These are phyloP conservation scores for Candida smagusa DNA, from an alignment of 1,139 yeast species.

Conservation along the genomic window DNA sequence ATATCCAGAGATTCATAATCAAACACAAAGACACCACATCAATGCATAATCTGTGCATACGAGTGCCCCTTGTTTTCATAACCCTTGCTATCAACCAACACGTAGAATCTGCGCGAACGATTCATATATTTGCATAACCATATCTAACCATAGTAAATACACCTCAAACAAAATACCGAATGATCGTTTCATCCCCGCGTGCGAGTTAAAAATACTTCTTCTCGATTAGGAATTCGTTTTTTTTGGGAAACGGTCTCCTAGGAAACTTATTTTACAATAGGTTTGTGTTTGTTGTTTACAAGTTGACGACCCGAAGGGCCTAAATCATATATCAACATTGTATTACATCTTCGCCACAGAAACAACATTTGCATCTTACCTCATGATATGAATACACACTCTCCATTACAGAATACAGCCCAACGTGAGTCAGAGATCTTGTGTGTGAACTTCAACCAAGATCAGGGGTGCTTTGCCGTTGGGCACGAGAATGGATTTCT, in stretches of 20 bases:
- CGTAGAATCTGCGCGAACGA: too few species aligned
- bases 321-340: not conserved
- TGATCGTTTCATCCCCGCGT: not conserved
- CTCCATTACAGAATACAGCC: constrained; percentile 19
- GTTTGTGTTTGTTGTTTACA: constrained; percentile 1
- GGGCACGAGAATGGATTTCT: constrained; percentile 80
- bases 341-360: not conserved
- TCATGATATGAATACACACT: constrained; percentile 37
- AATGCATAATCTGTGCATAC: too few species aligned
- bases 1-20: not conserved
- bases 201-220: not conserved
- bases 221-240: not conserved
- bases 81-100: too few species aligned
- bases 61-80: too few species aligned
- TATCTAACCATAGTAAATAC: too few species aligned
- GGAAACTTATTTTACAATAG: not conserved
- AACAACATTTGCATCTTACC: not conserved
- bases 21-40: not conserved
- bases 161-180: too few species aligned
- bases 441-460: constrained; percentile 77
- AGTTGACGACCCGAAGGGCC: constrained; percentile 1
- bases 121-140: too few species aligned
- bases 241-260: not conserved
- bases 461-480: constrained; percentile 84
- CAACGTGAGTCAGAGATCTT: constrained; percentile 42